These are phyloP conservation scores for Casaregolazyma suthepensis DNA, from an alignment of 1,139 yeast species.

Conservation along the genomic window DNA sequence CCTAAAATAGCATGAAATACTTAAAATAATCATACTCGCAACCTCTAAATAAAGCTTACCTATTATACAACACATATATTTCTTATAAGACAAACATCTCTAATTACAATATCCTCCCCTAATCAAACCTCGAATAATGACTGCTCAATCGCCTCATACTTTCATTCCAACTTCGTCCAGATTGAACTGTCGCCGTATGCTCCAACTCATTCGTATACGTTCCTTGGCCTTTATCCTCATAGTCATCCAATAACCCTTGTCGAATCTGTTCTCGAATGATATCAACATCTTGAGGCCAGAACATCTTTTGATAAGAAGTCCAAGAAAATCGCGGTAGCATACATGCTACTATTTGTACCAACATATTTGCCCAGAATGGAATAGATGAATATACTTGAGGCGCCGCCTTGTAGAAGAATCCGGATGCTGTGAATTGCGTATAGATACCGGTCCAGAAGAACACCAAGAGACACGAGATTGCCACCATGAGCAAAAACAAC, in stretches of 20 bases:
- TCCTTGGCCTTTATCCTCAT: neutral
- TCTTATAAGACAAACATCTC: neutral
- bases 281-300: slow-evolving; percentile 73
- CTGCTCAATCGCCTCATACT: slow-evolving; percentile 1
- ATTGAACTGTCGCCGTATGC: slow-evolving; percentile 11
- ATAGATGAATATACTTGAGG: slow-evolving; percentile 65
- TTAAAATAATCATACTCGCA: neutral
- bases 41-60: no score
- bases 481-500: slow-evolving; percentile 61
- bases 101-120: neutral
- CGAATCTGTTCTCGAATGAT: slow-evolving; percentile 62
- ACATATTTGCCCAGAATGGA: slow-evolving; percentile 73
- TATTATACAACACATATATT: no score
- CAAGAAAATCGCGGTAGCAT: slow-evolving; percentile 67
- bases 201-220: slow-evolving; percentile 1
- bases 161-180: slow-evolving; percentile 5
- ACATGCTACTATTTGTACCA: slow-evolving; percentile 66
- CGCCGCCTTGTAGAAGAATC: slow-evolving; percentile 75
- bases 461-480: slow-evolving; percentile 60
- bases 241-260: slow-evolving; percentile 16
- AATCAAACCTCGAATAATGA: neutral
- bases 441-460: slow-evolving; percentile 92
- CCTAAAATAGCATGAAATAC: no score
- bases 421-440: slow-evolving; percentile 56
- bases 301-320: slow-evolving; percentile 56